Percentiles rank a stretch among this genome's conserved stretches.
These are phyloP conservation scores for Carpinus fangiana DNA, from an alignment of 306 rosid genomes.

Conservation along the genomic window DNA sequence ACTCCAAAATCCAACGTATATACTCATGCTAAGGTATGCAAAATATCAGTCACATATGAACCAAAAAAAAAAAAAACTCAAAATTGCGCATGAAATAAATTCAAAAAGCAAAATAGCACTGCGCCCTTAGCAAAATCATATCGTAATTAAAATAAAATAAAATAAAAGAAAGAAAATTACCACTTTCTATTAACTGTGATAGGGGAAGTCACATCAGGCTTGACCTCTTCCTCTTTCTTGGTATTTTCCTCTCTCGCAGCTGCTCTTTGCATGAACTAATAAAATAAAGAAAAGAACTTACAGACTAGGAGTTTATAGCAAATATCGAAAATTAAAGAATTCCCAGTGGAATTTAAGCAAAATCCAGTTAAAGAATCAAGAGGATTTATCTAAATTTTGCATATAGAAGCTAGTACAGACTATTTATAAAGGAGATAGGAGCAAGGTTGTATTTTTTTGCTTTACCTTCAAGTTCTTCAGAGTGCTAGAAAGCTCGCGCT, in stretches of 20 bases:
- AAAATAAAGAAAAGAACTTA: background rate
- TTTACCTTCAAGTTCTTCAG: constrained; percentile 81
- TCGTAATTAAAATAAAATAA: background rate
- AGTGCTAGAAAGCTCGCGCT: constrained; percentile 73
- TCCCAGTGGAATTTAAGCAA: background rate
- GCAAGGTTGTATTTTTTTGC: background rate
- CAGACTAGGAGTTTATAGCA: background rate
- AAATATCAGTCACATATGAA: background rate
- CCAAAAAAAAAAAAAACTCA: background rate
- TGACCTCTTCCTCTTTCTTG: constrained; percentile 65
- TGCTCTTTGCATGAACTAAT: constrained; percentile 90
- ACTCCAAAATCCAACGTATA: background rate
- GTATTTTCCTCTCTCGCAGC: constrained; percentile 56
- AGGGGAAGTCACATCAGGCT: constrained; percentile 47
- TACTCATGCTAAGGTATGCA: background rate
- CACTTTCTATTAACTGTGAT: constrained; percentile 45
- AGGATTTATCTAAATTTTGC: background rate
- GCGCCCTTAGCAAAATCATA: background rate
- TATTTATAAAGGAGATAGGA: background rate
- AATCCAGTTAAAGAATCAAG: constrained; percentile 12
- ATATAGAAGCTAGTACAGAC: background rate
- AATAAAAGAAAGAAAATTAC: constrained; percentile 35
- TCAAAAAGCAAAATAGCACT: background rate
- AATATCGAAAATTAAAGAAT: constrained; percentile 3
- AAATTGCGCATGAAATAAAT: background rate